A percentile compares a stretch with the other conserved stretches of the same genome.
phyloP scores from a whole-genome alignment of 306 rosid genomes.

The Neltuma alba region DNA sequence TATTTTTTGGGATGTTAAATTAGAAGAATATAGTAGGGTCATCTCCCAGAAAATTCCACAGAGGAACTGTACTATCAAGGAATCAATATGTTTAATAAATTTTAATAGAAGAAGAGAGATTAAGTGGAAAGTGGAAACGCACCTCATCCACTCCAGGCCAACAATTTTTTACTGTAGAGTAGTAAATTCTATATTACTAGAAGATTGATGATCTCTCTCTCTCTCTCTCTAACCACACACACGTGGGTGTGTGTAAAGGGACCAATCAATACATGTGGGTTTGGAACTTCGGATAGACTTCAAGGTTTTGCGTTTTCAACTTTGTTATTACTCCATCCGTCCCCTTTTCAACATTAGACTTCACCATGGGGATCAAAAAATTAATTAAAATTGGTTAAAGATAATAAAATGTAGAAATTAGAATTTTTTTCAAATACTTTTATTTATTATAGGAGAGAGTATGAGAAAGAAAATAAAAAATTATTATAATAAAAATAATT shows the following conservation, averaged over 20 bases:
- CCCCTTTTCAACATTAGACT: too few relatives aligned
- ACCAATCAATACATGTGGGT: conserved; percentile 39
- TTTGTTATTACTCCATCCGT: too few relatives aligned
- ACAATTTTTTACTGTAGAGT: not conserved
- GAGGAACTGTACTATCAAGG: not conserved
- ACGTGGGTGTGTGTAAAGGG: not conserved
- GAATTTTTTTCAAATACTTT: too few relatives aligned
- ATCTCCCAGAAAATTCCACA: not conserved
- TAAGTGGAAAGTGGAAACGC: not conserved
- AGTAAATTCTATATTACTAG: not conserved
- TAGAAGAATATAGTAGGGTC: not conserved
- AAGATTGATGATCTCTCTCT: not conserved
- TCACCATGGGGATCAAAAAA: too few relatives aligned
- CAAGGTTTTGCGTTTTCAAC: not conserved
- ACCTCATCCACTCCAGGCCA: conserved; percentile 20
- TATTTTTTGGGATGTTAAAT: not conserved
- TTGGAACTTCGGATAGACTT: conserved; percentile 20
- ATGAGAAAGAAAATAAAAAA: too few relatives aligned
- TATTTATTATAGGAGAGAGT: too few relatives aligned
- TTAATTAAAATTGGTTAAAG: too few relatives aligned
- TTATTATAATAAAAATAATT: too few relatives aligned
- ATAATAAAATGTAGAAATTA: too few relatives aligned
- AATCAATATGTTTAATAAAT: not conserved
- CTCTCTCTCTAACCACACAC: too few relatives aligned
- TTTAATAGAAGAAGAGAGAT: not conserved